Evolutionary conservation across 208 protist species (phyloP).

Genomic region (Wallacemonas rigidus): DNA sequence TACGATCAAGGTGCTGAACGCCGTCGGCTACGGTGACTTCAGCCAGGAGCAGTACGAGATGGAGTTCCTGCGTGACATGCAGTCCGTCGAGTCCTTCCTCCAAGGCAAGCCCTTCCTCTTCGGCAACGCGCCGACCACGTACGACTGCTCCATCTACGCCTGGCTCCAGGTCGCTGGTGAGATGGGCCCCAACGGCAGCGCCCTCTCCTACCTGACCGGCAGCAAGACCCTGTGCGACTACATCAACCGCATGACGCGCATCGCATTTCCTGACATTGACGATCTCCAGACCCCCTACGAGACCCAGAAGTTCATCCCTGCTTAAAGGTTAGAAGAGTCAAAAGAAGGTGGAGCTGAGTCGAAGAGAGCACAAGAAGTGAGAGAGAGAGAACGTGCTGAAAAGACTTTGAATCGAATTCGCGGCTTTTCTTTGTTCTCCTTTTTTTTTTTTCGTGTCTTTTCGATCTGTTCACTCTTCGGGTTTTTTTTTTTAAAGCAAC

Average conservation of each 20-base stretch:
- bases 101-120: conserved; percentile 46
- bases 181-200: conserved; percentile 48
- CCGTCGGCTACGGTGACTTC: conserved; percentile 55
- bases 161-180: conserved; percentile 63
- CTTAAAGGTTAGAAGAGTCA: conserved; percentile 6
- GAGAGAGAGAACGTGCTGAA: too few relatives aligned
- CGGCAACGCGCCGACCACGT: conserved; percentile 53
- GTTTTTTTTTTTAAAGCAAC: too few relatives aligned
- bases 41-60: conserved; percentile 48
- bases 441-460: too few relatives aligned
- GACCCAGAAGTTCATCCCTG: conserved; percentile 55
- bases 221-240: conserved; percentile 50
- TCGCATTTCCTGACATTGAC: conserved; percentile 65
- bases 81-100: conserved; percentile 58
- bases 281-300: conserved; percentile 38
- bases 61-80: conserved; percentile 64
- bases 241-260: conserved; percentile 45
- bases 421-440: too few relatives aligned
- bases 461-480: too few relatives aligned
- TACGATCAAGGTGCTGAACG: conserved; percentile 54
- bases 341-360: neutral
- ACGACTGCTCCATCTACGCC: conserved; percentile 70
- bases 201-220: conserved; percentile 41
- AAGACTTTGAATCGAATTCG: too few relatives aligned
- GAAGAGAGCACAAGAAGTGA: too few relatives aligned